phyloP scores from a whole-genome alignment of 2,329 filamentous ascomycete species.

The Hypoxylon sp. region DNA sequence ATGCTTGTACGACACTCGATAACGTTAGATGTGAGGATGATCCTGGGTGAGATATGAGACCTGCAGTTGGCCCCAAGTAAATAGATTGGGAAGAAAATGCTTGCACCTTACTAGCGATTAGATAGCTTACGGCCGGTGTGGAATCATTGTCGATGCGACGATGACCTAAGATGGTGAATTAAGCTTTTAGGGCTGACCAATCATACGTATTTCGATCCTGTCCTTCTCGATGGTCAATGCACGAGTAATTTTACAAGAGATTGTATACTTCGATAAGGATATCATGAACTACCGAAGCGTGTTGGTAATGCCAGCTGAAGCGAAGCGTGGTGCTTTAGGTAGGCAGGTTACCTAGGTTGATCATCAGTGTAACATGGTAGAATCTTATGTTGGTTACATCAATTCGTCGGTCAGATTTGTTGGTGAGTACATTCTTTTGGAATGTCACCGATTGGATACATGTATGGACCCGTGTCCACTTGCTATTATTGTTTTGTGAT shows the following conservation, averaged over 20 bases:
- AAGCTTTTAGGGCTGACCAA: slow-evolving; percentile 3
- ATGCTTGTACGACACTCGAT: neutral
- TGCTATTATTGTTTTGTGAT: neutral
- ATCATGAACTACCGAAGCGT: neutral
- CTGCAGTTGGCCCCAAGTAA: too few relatives aligned
- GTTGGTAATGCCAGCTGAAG: neutral
- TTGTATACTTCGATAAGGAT: neutral
- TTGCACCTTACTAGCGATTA: neutral
- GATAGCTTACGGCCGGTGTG: neutral
- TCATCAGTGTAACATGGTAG: neutral
- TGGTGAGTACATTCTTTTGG: neutral
- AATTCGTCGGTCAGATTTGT: neutral
- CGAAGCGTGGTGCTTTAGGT: too few relatives aligned
- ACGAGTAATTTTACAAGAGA: neutral
- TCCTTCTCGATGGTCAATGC: too few relatives aligned
- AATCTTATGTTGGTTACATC: slow-evolving; percentile 1
- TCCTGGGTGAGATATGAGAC: too few relatives aligned
- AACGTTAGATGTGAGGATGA: too few relatives aligned
- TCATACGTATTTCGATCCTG: neutral
- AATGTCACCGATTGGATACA: neutral
- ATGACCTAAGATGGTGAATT: neutral
- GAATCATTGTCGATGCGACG: neutral
- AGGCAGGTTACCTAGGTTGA: too few relatives aligned
- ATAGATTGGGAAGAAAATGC: neutral
- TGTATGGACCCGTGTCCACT: neutral